These are phyloP conservation scores for Ciborinia camelliae DNA, from an alignment of 2,329 filamentous ascomycete species.

Conservation along the genomic window DNA sequence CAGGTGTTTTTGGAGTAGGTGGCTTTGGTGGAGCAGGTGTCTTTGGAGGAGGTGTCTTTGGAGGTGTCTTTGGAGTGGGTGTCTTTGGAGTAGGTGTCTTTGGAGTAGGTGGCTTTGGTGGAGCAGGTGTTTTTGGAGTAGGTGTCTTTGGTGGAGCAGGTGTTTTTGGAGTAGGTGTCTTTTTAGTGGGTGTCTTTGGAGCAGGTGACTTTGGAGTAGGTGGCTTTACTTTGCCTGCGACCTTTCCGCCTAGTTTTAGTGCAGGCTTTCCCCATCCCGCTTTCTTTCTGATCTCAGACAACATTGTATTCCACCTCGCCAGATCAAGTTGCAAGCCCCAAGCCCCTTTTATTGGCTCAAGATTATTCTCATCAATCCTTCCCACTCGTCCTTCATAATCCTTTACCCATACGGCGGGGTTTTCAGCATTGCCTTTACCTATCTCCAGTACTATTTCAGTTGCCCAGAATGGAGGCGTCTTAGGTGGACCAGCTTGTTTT, in stretches of 20 bases:
- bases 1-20: too few relatives aligned
- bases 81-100: neutral
- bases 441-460: conserved; percentile 4
- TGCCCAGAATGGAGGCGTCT: neutral
- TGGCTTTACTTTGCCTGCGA: neutral
- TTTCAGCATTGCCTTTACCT: neutral
- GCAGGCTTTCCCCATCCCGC: neutral
- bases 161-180: neutral
- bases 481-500: neutral
- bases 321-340: neutral
- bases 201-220: neutral
- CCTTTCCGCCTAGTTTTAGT: neutral
- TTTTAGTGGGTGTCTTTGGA: neutral
- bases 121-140: too few relatives aligned
- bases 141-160: neutral
- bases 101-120: neutral
- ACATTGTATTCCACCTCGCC: neutral
- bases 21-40: neutral
- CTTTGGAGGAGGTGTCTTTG: neutral
- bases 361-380: neutral
- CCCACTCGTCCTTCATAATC: conserved; percentile 1
- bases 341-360: neutral
- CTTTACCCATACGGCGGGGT: neutral
- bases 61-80: too few relatives aligned
- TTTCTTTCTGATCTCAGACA: neutral